A percentile compares a stretch with the other conserved stretches of the same genome.
Conservation (phyloP, 1,284 basidiomycete species). For the Malassezia equina region DNA sequence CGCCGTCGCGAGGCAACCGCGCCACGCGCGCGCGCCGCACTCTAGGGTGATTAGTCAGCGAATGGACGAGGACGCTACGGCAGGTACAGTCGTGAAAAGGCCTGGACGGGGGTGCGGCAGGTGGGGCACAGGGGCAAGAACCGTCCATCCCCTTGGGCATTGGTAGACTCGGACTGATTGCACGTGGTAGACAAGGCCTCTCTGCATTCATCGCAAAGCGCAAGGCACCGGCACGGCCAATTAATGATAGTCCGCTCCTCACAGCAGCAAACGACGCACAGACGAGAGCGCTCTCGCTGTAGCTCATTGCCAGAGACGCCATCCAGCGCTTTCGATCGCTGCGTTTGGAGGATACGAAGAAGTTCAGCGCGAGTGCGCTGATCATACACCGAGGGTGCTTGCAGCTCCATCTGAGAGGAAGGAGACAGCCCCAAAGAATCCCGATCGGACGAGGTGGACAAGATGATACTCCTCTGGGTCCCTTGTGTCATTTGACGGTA, state of each 20-base stretch:
- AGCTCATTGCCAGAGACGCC: background rate
- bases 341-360: background rate
- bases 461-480: background rate
- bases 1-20: background rate
- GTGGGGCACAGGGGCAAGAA: constrained; percentile 30
- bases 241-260: constrained; percentile 34
- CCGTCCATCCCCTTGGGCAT: background rate
- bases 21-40: constrained; percentile 6
- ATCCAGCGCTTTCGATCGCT: background rate
- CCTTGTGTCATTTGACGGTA: constrained; percentile 18
- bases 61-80: constrained; percentile 15
- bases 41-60: constrained; percentile 6
- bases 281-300: constrained; percentile 19
- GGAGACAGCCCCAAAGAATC: too few relatives aligned
- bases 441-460: too few relatives aligned
- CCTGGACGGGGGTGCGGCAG: constrained; percentile 32
- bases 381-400: background rate
- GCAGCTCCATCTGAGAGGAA: background rate
- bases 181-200: constrained; percentile 27
- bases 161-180: constrained; percentile 1
- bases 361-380: constrained; percentile 1
- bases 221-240: constrained; percentile 46
- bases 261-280: constrained; percentile 26
- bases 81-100: constrained; percentile 31
- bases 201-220: constrained; percentile 40